Evolutionary conservation across 1,284 basidiomycete genomes (phyloP).

Genomic region (Ganoderma lingzhi): DNA sequence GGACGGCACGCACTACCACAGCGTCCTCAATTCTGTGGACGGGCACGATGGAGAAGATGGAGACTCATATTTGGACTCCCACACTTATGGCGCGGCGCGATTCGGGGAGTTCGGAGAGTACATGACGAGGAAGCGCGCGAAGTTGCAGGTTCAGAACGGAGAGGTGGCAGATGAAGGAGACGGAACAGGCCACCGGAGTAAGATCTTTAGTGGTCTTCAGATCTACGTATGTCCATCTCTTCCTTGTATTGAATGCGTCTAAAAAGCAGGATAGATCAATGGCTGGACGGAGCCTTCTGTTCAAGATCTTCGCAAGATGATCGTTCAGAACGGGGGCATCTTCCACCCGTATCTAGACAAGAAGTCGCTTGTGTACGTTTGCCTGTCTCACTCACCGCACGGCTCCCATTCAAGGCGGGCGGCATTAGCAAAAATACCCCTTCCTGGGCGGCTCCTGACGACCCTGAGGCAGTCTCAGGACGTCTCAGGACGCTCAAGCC

Average conservation of each 20-base stretch:
- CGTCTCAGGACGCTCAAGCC: no score
- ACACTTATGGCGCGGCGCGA: conserved; percentile 78
- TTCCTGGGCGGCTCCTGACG: no score
- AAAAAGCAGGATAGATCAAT: conserved; percentile 70
- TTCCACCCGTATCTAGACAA: conserved; percentile 88
- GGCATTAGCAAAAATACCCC: no score
- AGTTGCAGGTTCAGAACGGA: conserved; percentile 87
- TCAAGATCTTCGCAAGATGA: conserved; percentile 83
- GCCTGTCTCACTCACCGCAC: not conserved
- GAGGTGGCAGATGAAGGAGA: conserved; percentile 52
- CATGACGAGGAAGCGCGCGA: conserved; percentile 89
- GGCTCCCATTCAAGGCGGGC: not conserved
- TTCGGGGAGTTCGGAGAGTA: conserved; percentile 91
- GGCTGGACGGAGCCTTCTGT: conserved; percentile 91
- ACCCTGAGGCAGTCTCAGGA: no score
- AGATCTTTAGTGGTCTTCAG: conserved; percentile 76
- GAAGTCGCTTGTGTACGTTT: conserved; percentile 75
- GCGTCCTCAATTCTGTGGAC: conserved; percentile 32
- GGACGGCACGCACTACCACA: conserved; percentile 31
- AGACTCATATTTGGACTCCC: conserved; percentile 38
- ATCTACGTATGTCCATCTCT: conserved; percentile 70
- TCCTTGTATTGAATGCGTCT: not conserved
- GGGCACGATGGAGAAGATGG: conserved; percentile 16
- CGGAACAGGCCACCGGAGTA: conserved; percentile 41
- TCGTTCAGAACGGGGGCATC: conserved; percentile 85